phyloP scores from a whole-genome alignment of 352 stramenopile species.

The Phytopythium ostracodes region DNA sequence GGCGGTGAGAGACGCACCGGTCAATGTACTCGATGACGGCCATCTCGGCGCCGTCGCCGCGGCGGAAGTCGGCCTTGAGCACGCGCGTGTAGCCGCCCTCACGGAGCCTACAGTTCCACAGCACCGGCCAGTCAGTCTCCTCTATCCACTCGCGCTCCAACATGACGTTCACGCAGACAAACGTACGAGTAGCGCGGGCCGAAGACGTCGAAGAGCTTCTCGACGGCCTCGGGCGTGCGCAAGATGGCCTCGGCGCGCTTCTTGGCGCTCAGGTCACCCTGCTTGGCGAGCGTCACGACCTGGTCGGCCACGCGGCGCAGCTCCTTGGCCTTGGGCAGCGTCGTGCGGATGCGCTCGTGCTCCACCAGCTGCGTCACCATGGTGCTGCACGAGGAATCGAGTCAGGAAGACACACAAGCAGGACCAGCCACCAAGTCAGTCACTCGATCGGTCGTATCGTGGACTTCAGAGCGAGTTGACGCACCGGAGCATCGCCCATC shows the following conservation, averaged over 20 bases:
- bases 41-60: slow-evolving; percentile 96
- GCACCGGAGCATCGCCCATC: slow-evolving; percentile 94
- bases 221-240: slow-evolving; percentile 87
- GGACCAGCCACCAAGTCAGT: neutral
- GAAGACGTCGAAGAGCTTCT: slow-evolving; percentile 96
- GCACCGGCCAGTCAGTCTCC: slow-evolving; percentile 15
- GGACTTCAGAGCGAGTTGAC: slow-evolving; percentile 12
- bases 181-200: slow-evolving; percentile 93
- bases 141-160: no score
- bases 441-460: slow-evolving; percentile 6
- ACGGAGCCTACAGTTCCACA: slow-evolving; percentile 22
- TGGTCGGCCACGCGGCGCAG: slow-evolving; percentile 92
- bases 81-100: slow-evolving; percentile 96
- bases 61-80: slow-evolving; percentile 91
- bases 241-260: slow-evolving; percentile 85
- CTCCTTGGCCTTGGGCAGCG: slow-evolving; percentile 96
- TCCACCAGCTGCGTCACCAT: slow-evolving; percentile 97
- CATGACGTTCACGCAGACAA: no score
- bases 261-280: slow-evolving; percentile 78
- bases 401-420: neutral
- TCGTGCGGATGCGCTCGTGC: slow-evolving; percentile 97
- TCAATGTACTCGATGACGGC: slow-evolving; percentile 98
- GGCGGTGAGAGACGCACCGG: slow-evolving; percentile 32
- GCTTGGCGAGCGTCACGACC: slow-evolving; percentile 94
- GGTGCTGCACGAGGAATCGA: slow-evolving; percentile 50